Percentiles rank a stretch among this genome's conserved stretches.
Evolutionary conservation across 192 early-diverging fungal genomes (phyloP).

Genomic region (Backusella morwellensis): DNA sequence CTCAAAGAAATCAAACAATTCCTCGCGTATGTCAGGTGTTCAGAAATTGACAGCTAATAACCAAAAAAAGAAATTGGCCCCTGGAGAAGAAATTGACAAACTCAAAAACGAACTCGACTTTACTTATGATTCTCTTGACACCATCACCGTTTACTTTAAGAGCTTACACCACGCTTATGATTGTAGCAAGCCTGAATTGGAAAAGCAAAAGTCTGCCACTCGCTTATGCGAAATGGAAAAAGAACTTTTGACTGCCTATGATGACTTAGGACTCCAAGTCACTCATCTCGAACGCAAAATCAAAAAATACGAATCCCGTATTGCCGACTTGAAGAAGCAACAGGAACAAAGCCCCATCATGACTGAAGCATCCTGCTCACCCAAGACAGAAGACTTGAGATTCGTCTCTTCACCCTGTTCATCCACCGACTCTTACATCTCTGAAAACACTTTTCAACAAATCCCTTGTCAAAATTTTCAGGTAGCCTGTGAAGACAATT

Average conservation of each 20-base stretch:
- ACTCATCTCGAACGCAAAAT: constrained; percentile 32
- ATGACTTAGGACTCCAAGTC: constrained; percentile 34
- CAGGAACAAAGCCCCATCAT: neutral
- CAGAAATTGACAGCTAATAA: neutral
- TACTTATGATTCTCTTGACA: constrained; percentile 29
- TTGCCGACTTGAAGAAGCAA: constrained; percentile 8
- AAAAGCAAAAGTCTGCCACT: constrained; percentile 13
- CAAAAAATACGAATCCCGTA: constrained; percentile 15
- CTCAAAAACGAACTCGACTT: constrained; percentile 29
- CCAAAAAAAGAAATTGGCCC: constrained; percentile 6
- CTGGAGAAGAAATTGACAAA: constrained; percentile 20
- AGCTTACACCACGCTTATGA: constrained; percentile 26
- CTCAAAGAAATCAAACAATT: neutral
- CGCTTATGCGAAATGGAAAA: constrained; percentile 31
- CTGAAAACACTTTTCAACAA: neutral
- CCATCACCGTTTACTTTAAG: constrained; percentile 34
- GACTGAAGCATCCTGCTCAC: neutral
- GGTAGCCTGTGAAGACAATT: neutral
- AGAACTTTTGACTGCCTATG: constrained; percentile 35
- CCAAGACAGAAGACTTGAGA: neutral
- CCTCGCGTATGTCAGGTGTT: neutral
- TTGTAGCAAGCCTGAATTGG: neutral
- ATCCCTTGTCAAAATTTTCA: neutral
- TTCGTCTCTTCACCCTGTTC: neutral
- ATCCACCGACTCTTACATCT: neutral